Evolutionary conservation across 768 basidiomycete genomes (phyloP).

Genomic region (Boletus reticulatus): DNA sequence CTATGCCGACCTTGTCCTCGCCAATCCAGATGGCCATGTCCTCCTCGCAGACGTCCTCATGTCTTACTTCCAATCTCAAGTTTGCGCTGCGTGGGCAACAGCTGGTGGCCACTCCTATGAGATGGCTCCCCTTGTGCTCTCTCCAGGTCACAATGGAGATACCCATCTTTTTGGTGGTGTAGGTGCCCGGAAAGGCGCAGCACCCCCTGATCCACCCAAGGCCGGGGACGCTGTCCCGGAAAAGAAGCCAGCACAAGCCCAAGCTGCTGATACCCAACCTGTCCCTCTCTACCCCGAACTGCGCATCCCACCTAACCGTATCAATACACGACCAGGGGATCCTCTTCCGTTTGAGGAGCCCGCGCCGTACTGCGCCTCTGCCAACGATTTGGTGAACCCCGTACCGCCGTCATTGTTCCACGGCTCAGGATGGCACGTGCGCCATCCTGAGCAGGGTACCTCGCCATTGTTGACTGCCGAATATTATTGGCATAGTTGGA

Average conservation of each 20-base stretch:
- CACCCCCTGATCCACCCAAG: conserved; percentile 46
- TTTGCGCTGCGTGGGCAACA: conserved; percentile 82
- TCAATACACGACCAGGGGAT: conserved; percentile 61
- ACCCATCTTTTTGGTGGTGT: conserved; percentile 79
- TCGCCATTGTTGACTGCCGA: conserved; percentile 53
- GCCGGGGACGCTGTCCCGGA: conserved; percentile 32
- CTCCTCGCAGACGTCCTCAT: conserved; percentile 89
- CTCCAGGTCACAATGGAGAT: conserved; percentile 39
- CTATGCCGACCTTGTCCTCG: conserved; percentile 81
- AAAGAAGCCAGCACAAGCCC: conserved; percentile 21
- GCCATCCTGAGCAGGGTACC: conserved; percentile 57
- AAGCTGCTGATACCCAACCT: conserved; percentile 13
- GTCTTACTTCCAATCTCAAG: conserved; percentile 87
- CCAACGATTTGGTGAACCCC: conserved; percentile 98
- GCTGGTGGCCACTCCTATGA: conserved; percentile 67
- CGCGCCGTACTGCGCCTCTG: conserved; percentile 87
- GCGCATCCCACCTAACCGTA: conserved; percentile 66
- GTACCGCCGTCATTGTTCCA: conserved; percentile 92
- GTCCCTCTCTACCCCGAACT: conserved; percentile 30
- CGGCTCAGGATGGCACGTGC: conserved; percentile 86
- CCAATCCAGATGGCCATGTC: conserved; percentile 77
- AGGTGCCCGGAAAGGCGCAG: conserved; percentile 74
- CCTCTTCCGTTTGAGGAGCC: conserved; percentile 74
- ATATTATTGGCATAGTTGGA: conserved; percentile 93
- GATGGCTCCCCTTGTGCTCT: conserved; percentile 43